Evolutionary conservation across 176 grass and related monocot species (phyloP).

Genomic region (Oropetium thomaeum): DNA sequence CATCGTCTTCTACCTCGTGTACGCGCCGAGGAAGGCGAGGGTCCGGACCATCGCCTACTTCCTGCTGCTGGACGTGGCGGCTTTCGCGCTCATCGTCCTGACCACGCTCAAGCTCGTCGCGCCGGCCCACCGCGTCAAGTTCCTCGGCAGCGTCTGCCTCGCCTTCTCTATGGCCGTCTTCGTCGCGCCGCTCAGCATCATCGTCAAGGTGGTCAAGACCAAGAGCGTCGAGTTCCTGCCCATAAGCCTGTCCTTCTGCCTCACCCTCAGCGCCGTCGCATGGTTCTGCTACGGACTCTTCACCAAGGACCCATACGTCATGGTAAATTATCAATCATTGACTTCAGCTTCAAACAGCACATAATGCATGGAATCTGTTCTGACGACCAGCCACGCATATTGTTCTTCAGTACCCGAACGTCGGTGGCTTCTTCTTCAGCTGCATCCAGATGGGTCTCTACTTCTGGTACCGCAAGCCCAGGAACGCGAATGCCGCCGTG

Average conservation of each 20-base stretch:
- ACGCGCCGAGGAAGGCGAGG: conserved; percentile 41
- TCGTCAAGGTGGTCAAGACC: conserved; percentile 78
- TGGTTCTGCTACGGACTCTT: conserved; percentile 84
- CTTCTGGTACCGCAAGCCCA: conserved; percentile 57
- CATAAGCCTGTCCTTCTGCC: conserved; percentile 68
- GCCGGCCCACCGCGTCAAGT: conserved; percentile 30
- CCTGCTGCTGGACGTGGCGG: conserved; percentile 65
- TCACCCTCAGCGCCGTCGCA: conserved; percentile 65
- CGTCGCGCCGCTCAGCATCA: conserved; percentile 87
- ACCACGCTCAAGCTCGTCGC: conserved; percentile 38
- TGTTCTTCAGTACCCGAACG: conserved; percentile 59
- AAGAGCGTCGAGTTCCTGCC: conserved; percentile 93
- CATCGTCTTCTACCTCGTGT: conserved; percentile 63
- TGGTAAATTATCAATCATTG: conserved; percentile 24
- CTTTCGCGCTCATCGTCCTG: conserved; percentile 52
- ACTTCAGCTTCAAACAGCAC: too few species aligned
- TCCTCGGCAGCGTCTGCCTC: conserved; percentile 94
- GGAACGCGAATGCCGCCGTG: conserved; percentile 20
- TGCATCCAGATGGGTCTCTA: conserved; percentile 75
- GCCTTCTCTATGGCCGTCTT: conserved; percentile 90
- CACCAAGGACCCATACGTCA: conserved; percentile 62
- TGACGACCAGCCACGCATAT: not conserved
- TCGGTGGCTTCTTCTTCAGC: conserved; percentile 77
- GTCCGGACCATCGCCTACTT: conserved; percentile 51
- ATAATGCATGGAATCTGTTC: not conserved